A percentile compares a stretch with the other conserved stretches of the same genome.
Evolutionary conservation across 2,329 filamentous ascomycete genomes (phyloP).

Genomic region (Diaporthe nobilis): DNA sequence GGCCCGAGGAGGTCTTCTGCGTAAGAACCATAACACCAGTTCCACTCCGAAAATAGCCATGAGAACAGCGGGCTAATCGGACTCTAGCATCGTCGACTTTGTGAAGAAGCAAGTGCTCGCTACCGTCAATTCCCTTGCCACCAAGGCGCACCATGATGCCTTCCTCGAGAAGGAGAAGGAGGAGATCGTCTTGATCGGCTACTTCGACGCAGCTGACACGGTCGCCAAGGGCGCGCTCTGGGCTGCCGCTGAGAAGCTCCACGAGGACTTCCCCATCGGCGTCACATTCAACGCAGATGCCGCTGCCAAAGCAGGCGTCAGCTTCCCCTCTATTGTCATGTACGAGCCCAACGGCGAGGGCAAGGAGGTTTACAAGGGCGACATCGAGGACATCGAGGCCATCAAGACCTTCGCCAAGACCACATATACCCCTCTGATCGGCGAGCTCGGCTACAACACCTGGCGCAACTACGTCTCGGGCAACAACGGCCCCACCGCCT

Average conservation of each 20-base stretch:
- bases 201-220: slow-evolving; percentile 85
- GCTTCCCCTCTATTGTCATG: slow-evolving; percentile 87
- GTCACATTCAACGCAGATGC: slow-evolving; percentile 85
- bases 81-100: slow-evolving; percentile 78
- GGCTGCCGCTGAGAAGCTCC: slow-evolving; percentile 79
- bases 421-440: slow-evolving; percentile 88
- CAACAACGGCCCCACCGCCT: slow-evolving; percentile 90
- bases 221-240: slow-evolving; percentile 87
- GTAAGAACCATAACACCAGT: slow-evolving; percentile 59
- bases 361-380: slow-evolving; percentile 85
- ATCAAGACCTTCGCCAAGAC: slow-evolving; percentile 89
- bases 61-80: not conserved
- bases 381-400: slow-evolving; percentile 81
- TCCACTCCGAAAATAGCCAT: no score
- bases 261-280: slow-evolving; percentile 94
- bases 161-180: slow-evolving; percentile 96
- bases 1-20: slow-evolving; percentile 90
- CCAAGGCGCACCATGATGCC: slow-evolving; percentile 88
- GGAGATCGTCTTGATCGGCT: slow-evolving; percentile 94
- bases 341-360: slow-evolving; percentile 99
- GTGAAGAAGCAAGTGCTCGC: slow-evolving; percentile 99
- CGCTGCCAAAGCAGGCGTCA: slow-evolving; percentile 90
- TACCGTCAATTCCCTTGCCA: slow-evolving; percentile 85
- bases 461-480: slow-evolving; percentile 92
- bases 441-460: slow-evolving; percentile 96